These are phyloP conservation scores for Pythium chondricola DNA, from an alignment of 352 stramenopile genomes.

Conservation along the genomic window DNA sequence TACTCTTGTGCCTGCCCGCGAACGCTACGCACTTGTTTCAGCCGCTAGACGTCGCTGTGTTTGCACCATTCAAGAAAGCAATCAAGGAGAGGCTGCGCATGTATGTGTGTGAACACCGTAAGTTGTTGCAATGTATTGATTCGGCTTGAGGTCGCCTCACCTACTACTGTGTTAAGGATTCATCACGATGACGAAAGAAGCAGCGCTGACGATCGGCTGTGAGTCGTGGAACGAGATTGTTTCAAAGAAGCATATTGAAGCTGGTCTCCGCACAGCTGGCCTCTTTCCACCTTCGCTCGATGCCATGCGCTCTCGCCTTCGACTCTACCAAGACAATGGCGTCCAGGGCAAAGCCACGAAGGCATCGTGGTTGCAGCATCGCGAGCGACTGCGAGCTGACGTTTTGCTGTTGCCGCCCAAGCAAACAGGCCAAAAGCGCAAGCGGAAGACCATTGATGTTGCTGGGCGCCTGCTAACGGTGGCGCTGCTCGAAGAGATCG, in stretches of 20 bases:
- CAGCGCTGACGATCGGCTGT: not conserved
- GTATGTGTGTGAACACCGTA: slow-evolving; percentile 1
- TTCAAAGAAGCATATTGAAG: slow-evolving; percentile 3
- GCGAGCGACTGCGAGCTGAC: not conserved
- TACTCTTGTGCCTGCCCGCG: slow-evolving; percentile 8
- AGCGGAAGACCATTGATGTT: slow-evolving; percentile 4
- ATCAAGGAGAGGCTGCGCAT: slow-evolving; percentile 2
- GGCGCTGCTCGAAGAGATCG: slow-evolving; percentile 2
- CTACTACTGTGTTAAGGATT: not conserved
- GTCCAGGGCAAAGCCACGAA: not conserved
- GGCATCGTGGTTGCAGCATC: slow-evolving; percentile 2
- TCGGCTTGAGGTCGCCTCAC: not conserved
- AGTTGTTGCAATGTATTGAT: slow-evolving; percentile 1
- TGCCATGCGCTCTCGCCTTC: not conserved
- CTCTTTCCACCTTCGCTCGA: slow-evolving; percentile 12
- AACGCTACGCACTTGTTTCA: slow-evolving; percentile 19
- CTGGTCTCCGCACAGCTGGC: slow-evolving; percentile 4
- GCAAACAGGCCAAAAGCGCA: not conserved
- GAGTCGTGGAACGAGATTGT: slow-evolving; percentile 1
- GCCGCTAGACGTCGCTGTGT: slow-evolving; percentile 17
- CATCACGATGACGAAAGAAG: slow-evolving; percentile 9
- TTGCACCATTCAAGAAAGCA: slow-evolving; percentile 11
- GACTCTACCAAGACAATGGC: not conserved
- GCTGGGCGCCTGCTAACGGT: not conserved
- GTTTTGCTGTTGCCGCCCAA: not conserved